These are phyloP conservation scores for Alternaria triticimaculans DNA, from an alignment of 2,329 filamentous ascomycete genomes.

Conservation along the genomic window DNA sequence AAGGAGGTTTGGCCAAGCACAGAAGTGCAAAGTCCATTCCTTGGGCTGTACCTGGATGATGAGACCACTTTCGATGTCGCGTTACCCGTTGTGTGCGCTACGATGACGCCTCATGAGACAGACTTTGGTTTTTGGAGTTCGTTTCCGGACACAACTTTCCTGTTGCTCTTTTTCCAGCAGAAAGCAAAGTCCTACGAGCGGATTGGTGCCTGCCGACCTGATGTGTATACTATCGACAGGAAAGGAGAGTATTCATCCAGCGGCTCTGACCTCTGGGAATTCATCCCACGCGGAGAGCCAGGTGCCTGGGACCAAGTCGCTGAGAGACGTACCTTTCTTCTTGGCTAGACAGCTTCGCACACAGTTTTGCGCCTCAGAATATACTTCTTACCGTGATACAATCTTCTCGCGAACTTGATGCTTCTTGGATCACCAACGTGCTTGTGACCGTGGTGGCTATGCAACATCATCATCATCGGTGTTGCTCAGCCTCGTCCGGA, in stretches of 20 bases:
- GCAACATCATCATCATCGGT: not conserved
- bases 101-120: not conserved
- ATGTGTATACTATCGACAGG: not conserved
- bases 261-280: rapidly evolving
- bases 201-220: rapidly evolving
- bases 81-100: not conserved
- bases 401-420: not conserved
- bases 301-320: not conserved
- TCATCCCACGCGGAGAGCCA: not conserved
- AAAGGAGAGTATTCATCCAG: not conserved
- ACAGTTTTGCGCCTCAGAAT: not conserved
- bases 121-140: not conserved
- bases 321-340: not conserved
- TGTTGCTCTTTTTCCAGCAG: not conserved
- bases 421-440: not conserved
- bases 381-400: not conserved
- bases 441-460: not conserved
- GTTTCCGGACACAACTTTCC: rapidly evolving
- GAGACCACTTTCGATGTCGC: not conserved
- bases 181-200: not conserved
- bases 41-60: rapidly evolving
- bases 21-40: not conserved
- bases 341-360: not conserved
- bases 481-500: not conserved
- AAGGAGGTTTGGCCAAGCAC: not conserved